phyloP scores from a whole-genome alignment of 768 basidiomycete species.

The Boletus edulis region DNA sequence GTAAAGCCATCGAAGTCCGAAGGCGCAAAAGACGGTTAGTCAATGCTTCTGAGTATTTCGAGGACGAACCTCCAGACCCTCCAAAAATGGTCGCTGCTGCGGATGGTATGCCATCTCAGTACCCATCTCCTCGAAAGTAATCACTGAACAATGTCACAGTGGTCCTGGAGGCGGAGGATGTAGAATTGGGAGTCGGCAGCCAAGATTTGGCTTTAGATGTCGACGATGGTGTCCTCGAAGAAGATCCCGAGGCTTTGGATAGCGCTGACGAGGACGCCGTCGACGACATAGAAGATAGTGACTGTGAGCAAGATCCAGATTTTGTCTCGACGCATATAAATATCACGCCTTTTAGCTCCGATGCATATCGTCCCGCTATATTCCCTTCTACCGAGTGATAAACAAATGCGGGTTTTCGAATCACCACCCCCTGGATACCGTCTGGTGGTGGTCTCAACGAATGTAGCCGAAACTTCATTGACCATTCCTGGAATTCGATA shows the following conservation, averaged over 20 bases:
- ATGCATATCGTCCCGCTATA: conserved; percentile 96
- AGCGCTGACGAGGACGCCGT: conserved; percentile 63
- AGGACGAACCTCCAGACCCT: conserved; percentile 18
- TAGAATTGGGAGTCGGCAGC: conserved; percentile 57
- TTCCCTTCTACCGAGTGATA: conserved; percentile 87
- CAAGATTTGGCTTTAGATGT: conserved; percentile 67
- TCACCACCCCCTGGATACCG: conserved; percentile 78
- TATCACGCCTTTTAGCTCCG: conserved; percentile 53
- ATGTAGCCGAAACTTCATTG: conserved; percentile 94
- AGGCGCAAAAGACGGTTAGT: conserved; percentile 34
- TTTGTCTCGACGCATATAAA: conserved; percentile 1
- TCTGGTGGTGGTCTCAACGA: conserved; percentile 92
- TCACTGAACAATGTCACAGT: conserved; percentile 35
- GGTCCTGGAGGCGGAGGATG: conserved; percentile 78
- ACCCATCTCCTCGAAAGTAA: background rate
- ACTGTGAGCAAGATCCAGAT: conserved; percentile 44
- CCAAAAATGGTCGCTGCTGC: conserved; percentile 16
- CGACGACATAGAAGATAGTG: conserved; percentile 62
- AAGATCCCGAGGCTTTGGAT: conserved; percentile 73
- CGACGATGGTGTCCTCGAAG: conserved; percentile 55
- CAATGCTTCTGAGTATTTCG: conserved; percentile 29
- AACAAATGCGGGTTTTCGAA: conserved; percentile 92
- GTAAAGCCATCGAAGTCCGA: conserved; percentile 57
- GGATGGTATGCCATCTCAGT: conserved; percentile 10
- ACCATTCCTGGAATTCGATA: conserved; percentile 98